phyloP scores from a whole-genome alignment of 2,329 filamentous ascomycete species.

The Paecilomyces sp. region DNA sequence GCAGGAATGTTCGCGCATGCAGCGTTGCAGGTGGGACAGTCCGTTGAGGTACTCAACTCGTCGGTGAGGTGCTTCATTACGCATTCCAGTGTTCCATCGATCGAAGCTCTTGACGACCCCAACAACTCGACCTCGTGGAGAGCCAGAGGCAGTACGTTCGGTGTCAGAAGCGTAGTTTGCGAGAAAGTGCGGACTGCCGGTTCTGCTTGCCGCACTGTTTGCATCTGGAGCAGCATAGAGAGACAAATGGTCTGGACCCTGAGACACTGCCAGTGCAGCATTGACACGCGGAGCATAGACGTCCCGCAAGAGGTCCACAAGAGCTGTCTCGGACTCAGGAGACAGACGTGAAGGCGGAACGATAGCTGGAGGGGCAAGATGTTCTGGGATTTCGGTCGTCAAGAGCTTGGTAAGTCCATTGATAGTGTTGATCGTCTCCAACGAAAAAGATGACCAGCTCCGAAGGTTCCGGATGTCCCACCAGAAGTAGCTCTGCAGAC shows the following conservation, averaged over 20 bases:
- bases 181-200: constrained; percentile 45
- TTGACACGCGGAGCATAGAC: constrained; percentile 86
- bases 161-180: constrained; percentile 48
- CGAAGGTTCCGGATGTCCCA: constrained; percentile 89
- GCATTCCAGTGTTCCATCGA: constrained; percentile 93
- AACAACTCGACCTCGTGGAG: constrained; percentile 58
- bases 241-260: constrained; percentile 54
- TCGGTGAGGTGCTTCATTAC: constrained; percentile 73
- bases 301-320: constrained; percentile 67
- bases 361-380: constrained; percentile 28
- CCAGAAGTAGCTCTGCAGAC: constrained; percentile 79
- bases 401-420: constrained; percentile 68
- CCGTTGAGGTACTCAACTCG: constrained; percentile 84
- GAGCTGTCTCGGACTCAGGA: constrained; percentile 69
- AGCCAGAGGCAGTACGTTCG: constrained; percentile 41
- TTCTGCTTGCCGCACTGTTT: constrained; percentile 27
- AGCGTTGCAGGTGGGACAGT: constrained; percentile 76
- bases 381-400: constrained; percentile 53
- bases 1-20: constrained; percentile 88
- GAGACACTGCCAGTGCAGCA: constrained; percentile 69
- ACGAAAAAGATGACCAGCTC: constrained; percentile 73
- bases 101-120: constrained; percentile 89
- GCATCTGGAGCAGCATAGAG: constrained; percentile 35
- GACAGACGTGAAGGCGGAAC: constrained; percentile 48
- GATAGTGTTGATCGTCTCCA: constrained; percentile 63